Percentiles rank a stretch among this genome's conserved stretches.
phyloP scores from a whole-genome alignment of 768 basidiomycete species.

The Pilatotrama ljubarskyi region DNA sequence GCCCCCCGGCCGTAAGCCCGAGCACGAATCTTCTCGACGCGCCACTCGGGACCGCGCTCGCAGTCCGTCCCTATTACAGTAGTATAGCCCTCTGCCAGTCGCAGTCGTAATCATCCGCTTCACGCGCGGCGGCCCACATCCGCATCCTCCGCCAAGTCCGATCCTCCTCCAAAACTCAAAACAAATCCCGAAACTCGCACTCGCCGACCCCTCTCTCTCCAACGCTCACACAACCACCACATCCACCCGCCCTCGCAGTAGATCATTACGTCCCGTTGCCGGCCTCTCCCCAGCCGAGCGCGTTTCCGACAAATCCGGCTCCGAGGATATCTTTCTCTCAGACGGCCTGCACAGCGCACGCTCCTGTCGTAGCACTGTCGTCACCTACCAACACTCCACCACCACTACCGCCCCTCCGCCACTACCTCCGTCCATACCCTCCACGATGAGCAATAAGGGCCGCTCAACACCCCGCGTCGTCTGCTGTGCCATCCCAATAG shows the following conservation, averaged over 20 bases:
- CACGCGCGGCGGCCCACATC: not conserved
- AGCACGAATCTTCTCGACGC: conserved; percentile 13
- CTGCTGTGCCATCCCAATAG: conserved; percentile 88
- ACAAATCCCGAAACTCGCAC: not conserved
- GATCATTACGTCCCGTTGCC: conserved; percentile 15
- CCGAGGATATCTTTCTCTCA: not conserved
- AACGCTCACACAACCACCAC: not conserved
- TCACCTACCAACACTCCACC: not conserved
- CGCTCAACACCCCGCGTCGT: conserved; percentile 81
- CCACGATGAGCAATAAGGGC: conserved; percentile 62
- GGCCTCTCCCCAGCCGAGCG: conserved; percentile 2
- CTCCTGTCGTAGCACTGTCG: conserved; percentile 9
- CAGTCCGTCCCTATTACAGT: no score
- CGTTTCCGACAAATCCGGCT: conserved; percentile 3
- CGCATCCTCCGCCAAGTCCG: conserved; percentile 2
- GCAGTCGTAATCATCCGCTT: not conserved
- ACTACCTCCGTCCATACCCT: not conserved
- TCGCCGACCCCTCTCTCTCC: not conserved
- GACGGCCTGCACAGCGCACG: not conserved
- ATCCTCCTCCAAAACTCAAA: not conserved
- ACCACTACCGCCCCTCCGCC: conserved; percentile 4
- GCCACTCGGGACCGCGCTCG: not conserved
- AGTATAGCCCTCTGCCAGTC: no score
- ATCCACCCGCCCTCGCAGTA: no score
- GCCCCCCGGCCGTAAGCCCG: conserved; percentile 1